Conservation (phyloP, 2,329 filamentous ascomycete species). For the Penicillium olsonii region DNA sequence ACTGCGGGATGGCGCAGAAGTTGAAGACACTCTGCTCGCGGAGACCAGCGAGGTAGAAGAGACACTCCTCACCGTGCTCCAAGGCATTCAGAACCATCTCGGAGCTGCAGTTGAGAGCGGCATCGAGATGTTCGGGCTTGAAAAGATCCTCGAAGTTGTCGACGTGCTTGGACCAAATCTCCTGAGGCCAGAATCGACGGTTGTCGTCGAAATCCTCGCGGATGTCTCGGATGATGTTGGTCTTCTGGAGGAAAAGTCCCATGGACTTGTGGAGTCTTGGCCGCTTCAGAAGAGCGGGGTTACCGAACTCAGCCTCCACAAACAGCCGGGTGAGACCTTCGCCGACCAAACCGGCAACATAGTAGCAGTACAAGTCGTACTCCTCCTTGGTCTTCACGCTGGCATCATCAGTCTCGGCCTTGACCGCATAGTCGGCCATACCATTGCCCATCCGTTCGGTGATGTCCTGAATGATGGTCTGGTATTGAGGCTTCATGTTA, state of each 20-base stretch:
- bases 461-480: conserved; percentile 86
- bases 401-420: conserved; percentile 76
- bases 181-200: conserved; percentile 89
- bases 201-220: conserved; percentile 86
- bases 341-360: conserved; percentile 97
- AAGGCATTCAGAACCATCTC: conserved; percentile 94
- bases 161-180: conserved; percentile 97
- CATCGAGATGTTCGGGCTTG: conserved; percentile 72
- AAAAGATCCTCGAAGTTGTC: conserved; percentile 88
- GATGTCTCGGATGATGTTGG: conserved; percentile 96
- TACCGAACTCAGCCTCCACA: conserved; percentile 81
- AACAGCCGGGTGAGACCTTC: conserved; percentile 91
- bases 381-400: conserved; percentile 82
- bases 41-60: conserved; percentile 97
- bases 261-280: conserved; percentile 87
- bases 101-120: conserved; percentile 81
- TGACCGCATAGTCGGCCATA: conserved; percentile 93
- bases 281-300: conserved; percentile 76
- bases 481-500: conserved; percentile 82
- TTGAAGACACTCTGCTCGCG: conserved; percentile 98
- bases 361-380: conserved; percentile 97
- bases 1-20: conserved; percentile 94
- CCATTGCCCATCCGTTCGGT: conserved; percentile 94
- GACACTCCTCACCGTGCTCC: conserved; percentile 82
- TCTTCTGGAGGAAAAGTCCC: conserved; percentile 97